Conservation (phyloP, 169 alveolate species). For the Cryptosporidium felis region DNA sequence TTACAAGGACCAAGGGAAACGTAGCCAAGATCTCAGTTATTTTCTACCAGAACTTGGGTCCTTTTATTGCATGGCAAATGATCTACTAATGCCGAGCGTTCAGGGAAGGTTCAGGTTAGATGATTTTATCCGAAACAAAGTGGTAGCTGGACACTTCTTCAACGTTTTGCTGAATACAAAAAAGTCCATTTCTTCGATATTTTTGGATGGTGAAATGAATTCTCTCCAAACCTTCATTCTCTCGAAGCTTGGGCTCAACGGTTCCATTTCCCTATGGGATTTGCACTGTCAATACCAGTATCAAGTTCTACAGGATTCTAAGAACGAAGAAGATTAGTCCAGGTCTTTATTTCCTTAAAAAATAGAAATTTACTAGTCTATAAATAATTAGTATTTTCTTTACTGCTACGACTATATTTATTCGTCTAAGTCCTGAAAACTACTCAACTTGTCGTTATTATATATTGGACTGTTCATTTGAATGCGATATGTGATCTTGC, state of each 20-base stretch:
- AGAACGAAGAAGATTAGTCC: neutral
- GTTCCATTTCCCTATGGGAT: constrained; percentile 54
- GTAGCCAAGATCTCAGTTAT: constrained; percentile 80
- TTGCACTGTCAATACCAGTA: constrained; percentile 63
- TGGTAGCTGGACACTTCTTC: constrained; percentile 55
- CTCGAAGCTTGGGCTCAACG: neutral
- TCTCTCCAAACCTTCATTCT: neutral
- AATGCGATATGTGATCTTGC: neutral
- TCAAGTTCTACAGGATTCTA: constrained; percentile 44
- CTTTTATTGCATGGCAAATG: constrained; percentile 55
- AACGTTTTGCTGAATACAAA: constrained; percentile 50
- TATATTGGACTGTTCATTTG: neutral
- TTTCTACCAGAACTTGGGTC: constrained; percentile 68
- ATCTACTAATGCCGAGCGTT: constrained; percentile 42
- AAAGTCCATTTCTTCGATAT: constrained; percentile 37
- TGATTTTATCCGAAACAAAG: constrained; percentile 45
- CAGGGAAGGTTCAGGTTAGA: constrained; percentile 15
- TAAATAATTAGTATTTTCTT: too few relatives aligned
- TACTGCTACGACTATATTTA: too few relatives aligned
- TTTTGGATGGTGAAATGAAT: constrained; percentile 51
- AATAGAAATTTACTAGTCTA: too few relatives aligned
- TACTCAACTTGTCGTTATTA: too few relatives aligned
- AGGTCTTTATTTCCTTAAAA: too few relatives aligned
- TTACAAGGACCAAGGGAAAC: constrained; percentile 84
- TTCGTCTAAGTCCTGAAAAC: too few relatives aligned